Conservation (phyloP, 345 rosid species). For the Citrus medica region DNA sequence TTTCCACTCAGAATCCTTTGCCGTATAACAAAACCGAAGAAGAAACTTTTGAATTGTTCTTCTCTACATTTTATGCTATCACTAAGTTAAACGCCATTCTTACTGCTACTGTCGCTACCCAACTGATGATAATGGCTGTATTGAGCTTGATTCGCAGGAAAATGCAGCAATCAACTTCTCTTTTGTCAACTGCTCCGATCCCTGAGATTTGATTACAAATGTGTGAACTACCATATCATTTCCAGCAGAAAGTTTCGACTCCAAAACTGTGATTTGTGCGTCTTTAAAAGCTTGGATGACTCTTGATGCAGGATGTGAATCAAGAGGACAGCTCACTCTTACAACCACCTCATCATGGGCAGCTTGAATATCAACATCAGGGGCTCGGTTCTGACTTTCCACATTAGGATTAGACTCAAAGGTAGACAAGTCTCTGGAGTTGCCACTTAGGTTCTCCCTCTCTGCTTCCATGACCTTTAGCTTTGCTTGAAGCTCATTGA, state of each 20-base stretch:
- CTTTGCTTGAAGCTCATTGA: slow-evolving; percentile 90
- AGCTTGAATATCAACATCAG: slow-evolving; percentile 60
- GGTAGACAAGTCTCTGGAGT: slow-evolving; percentile 37
- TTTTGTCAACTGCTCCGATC: slow-evolving; percentile 71
- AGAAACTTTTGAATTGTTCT: slow-evolving; percentile 38
- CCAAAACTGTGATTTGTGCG: slow-evolving; percentile 52
- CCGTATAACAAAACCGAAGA: slow-evolving; percentile 36
- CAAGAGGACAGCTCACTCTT: slow-evolving; percentile 67
- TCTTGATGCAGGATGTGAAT: slow-evolving; percentile 76
- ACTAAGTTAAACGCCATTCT: slow-evolving; percentile 24
- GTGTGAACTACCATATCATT: slow-evolving; percentile 66
- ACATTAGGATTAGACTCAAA: slow-evolving; percentile 22
- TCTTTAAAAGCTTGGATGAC: slow-evolving; percentile 75
- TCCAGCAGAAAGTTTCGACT: slow-evolving; percentile 62
- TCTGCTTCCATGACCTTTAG: slow-evolving; percentile 76
- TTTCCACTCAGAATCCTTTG: slow-evolving; percentile 23
- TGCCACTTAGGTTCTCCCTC: slow-evolving; percentile 46
- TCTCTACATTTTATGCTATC: slow-evolving; percentile 35
- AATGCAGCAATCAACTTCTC: slow-evolving; percentile 77
- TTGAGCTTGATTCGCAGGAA: slow-evolving; percentile 40
- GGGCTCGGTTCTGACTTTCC: slow-evolving; percentile 27
- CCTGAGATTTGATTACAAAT: slow-evolving; percentile 71
- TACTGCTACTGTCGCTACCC: slow-evolving; percentile 43
- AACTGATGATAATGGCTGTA: slow-evolving; percentile 52
- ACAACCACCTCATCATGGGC: slow-evolving; percentile 62